Evolutionary conservation across 306 rosid species (phyloP).

Genomic region (Carpinus viminea): DNA sequence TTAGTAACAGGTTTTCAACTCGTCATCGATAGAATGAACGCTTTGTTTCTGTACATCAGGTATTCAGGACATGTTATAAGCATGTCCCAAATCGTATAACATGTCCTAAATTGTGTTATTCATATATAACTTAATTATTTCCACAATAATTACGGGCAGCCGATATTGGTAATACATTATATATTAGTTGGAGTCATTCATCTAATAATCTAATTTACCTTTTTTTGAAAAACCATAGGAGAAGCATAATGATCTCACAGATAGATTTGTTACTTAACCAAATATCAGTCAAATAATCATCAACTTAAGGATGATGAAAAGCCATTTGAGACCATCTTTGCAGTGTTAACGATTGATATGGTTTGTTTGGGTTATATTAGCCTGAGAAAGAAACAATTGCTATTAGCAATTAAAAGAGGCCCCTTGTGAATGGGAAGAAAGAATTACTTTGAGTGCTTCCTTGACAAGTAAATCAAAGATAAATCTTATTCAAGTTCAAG

Average conservation of each 20-base stretch:
- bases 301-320: slow-evolving; percentile 12
- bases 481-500: slow-evolving; percentile 25
- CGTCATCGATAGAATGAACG: not conserved
- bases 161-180: not conserved
- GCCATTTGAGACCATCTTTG: slow-evolving; percentile 7
- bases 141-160: not conserved
- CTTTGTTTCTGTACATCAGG: not conserved
- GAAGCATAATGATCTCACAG: not conserved
- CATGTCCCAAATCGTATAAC: not conserved
- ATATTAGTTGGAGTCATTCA: not conserved
- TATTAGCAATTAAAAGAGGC: slow-evolving; percentile 31
- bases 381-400: slow-evolving; percentile 53
- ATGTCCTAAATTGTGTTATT: not conserved
- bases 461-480: slow-evolving; percentile 12
- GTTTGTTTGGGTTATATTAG: slow-evolving; percentile 86
- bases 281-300: not conserved
- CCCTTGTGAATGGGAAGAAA: slow-evolving; percentile 21
- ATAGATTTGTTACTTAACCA: not conserved
- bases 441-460: slow-evolving; percentile 4
- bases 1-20: not conserved
- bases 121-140: not conserved
- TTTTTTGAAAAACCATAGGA: not conserved
- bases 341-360: slow-evolving; percentile 45
- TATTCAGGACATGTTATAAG: not conserved
- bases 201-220: not conserved